Conservation (phyloP, 768 basidiomycete species). For the Melanogaster broomeanus region DNA sequence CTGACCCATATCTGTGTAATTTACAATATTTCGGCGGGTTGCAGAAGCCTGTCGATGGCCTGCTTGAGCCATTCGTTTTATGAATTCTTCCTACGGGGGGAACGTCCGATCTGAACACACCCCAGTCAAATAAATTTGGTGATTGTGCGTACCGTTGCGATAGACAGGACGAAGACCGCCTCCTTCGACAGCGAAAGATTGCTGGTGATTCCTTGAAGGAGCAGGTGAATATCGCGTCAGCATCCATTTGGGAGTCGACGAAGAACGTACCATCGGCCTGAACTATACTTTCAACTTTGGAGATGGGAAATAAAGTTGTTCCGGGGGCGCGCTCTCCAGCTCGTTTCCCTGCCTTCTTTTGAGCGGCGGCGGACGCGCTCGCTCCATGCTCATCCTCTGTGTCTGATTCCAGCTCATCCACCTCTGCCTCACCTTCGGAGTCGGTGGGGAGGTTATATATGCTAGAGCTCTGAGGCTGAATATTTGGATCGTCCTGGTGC, state of each 20-base stretch:
- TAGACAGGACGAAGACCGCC: slow-evolving; percentile 69
- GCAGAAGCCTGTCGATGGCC: slow-evolving; percentile 65
- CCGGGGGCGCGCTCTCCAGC: slow-evolving; percentile 55
- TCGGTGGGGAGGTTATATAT: slow-evolving; percentile 36
- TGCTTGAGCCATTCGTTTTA: slow-evolving; percentile 71
- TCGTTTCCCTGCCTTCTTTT: slow-evolving; percentile 31
- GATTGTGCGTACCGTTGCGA: slow-evolving; percentile 62
- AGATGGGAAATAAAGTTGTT: slow-evolving; percentile 64
- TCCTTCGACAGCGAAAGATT: slow-evolving; percentile 74
- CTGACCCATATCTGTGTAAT: slow-evolving; percentile 78
- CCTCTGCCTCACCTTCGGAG: slow-evolving; percentile 35
- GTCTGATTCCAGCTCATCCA: slow-evolving; percentile 37
- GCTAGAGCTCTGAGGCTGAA: slow-evolving; percentile 22
- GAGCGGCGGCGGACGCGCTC: slow-evolving; percentile 19
- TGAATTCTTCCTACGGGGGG: slow-evolving; percentile 73
- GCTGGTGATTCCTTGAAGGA: slow-evolving; percentile 52
- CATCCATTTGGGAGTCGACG: slow-evolving; percentile 7
- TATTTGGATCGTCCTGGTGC: slow-evolving; percentile 24
- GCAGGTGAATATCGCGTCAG: slow-evolving; percentile 16
- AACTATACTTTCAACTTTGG: slow-evolving; percentile 73
- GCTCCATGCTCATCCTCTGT: slow-evolving; percentile 31
- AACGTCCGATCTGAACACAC: slow-evolving; percentile 3
- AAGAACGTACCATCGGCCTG: slow-evolving; percentile 68
- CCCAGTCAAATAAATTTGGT: slow-evolving; percentile 6
- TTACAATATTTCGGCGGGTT: slow-evolving; percentile 57